Evolutionary conservation across 768 basidiomycete genomes (phyloP).

Genomic region (Suillus fuscotomentosus): DNA sequence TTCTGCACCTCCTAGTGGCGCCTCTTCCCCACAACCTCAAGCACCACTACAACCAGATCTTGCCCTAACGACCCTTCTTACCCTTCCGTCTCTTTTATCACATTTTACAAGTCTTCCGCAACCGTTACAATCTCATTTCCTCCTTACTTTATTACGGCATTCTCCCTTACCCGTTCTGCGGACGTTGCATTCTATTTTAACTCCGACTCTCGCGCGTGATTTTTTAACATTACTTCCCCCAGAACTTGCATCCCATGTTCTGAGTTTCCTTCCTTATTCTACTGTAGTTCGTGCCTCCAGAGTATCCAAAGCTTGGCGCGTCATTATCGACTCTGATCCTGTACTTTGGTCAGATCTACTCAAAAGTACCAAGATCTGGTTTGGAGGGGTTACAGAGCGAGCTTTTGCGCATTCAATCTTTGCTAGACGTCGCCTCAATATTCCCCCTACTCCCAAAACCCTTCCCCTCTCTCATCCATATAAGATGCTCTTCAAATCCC

Average conservation of each 20-base stretch:
- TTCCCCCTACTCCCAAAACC: conserved; percentile 37
- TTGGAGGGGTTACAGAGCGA: conserved; percentile 81
- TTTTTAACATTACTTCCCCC: conserved; percentile 90
- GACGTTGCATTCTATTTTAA: conserved; percentile 83
- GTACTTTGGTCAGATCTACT: conserved; percentile 88
- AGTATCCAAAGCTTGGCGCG: conserved; percentile 88
- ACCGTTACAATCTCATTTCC: conserved; percentile 86
- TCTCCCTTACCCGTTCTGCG: conserved; percentile 90
- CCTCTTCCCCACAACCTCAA: conserved; percentile 66
- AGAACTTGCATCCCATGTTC: conserved; percentile 87
- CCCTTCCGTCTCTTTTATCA: conserved; percentile 77
- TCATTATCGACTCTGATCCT: conserved; percentile 87
- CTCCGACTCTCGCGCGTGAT: conserved; percentile 90
- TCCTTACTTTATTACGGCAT: conserved; percentile 89
- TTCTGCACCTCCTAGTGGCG: conserved; percentile 77
- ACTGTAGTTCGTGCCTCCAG: conserved; percentile 84
- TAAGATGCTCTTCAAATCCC: conserved; percentile 91
- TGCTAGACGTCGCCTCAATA: conserved; percentile 51
- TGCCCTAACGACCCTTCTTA: conserved; percentile 78
- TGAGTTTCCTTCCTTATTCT: conserved; percentile 80
- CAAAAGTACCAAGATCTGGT: conserved; percentile 84
- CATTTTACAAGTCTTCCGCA: conserved; percentile 82
- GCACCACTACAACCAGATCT: conserved; percentile 81
- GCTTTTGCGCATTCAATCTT: conserved; percentile 74
- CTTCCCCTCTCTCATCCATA: conserved; percentile 82